These are phyloP conservation scores for Pedinophyceae sp. DNA, from an alignment of 139 green algal genomes.

Conservation along the genomic window DNA sequence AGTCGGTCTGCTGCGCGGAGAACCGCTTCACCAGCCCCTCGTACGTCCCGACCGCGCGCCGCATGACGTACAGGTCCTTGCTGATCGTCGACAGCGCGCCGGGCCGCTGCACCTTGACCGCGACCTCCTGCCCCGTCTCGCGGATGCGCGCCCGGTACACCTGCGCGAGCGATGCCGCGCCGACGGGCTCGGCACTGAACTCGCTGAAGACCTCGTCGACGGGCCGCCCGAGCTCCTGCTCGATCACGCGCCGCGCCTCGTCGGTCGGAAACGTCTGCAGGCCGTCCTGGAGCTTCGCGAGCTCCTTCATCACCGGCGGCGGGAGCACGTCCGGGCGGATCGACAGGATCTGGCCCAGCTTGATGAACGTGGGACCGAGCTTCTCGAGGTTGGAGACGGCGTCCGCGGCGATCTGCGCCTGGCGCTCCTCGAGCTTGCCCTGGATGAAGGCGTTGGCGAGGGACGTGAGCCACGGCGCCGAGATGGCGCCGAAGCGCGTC, in stretches of 20 bases:
- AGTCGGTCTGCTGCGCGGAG: constrained; percentile 41
- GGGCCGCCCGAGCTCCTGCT: constrained; percentile 52
- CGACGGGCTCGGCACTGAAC: constrained; percentile 62
- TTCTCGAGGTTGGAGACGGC: constrained; percentile 53
- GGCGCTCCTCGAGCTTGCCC: constrained; percentile 27
- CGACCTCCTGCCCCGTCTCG: constrained; percentile 59
- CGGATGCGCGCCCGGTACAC: constrained; percentile 66
- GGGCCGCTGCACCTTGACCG: constrained; percentile 90
- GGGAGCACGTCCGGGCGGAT: constrained; percentile 68
- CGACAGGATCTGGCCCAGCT: constrained; percentile 23
- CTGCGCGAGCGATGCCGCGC: constrained; percentile 73
- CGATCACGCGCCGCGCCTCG: constrained; percentile 19
- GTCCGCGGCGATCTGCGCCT: constrained; percentile 35
- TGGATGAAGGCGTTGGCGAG: constrained; percentile 45
- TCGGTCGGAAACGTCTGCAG: constrained; percentile 27
- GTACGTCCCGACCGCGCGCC: constrained; percentile 57
- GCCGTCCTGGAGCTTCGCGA: constrained; percentile 46
- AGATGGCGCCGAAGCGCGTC: constrained; percentile 41
- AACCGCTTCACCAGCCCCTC: constrained; percentile 58
- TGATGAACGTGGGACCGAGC: constrained; percentile 7
- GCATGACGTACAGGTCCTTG: constrained; percentile 81
- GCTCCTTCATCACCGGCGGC: constrained; percentile 55
- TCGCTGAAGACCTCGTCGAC: constrained; percentile 61
- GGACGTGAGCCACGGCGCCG: constrained; percentile 49
- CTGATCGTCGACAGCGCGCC: constrained; percentile 58